Evolutionary conservation across 2,329 filamentous ascomycete genomes (phyloP).

Genomic region (Fusarium sp.): DNA sequence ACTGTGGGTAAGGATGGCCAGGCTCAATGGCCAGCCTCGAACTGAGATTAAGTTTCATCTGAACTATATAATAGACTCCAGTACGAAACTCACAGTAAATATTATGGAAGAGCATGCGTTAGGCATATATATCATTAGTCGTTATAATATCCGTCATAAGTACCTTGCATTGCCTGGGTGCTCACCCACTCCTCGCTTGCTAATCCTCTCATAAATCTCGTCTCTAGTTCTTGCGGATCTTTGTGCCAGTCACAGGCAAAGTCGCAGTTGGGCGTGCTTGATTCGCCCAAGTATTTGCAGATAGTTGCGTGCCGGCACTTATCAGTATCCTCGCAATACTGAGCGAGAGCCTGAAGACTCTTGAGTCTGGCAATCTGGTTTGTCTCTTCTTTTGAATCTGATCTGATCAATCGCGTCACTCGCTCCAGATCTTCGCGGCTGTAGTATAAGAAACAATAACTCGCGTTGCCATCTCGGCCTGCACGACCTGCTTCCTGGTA

Average conservation of each 20-base stretch:
- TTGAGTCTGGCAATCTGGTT: conserved; percentile 65
- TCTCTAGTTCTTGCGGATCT: conserved; percentile 67
- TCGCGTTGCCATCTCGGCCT: conserved; percentile 88
- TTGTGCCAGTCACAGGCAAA: conserved; percentile 85
- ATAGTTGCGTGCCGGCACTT: conserved; percentile 81
- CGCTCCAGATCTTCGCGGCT: conserved; percentile 86
- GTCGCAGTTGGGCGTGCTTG: conserved; percentile 68
- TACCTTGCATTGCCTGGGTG: conserved; percentile 69
- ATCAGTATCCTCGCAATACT: conserved; percentile 82
- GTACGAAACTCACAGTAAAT: neutral
- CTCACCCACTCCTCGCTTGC: conserved; percentile 72
- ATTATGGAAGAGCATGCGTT: neutral
- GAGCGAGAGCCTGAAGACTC: conserved; percentile 75
- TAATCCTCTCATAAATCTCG: conserved; percentile 65
- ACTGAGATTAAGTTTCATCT: conserved; percentile 6
- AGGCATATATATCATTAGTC: conserved; percentile 46
- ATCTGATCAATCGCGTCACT: conserved; percentile 67
- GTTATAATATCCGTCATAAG: conserved; percentile 66
- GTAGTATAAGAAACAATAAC: conserved; percentile 90
- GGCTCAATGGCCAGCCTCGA: conserved; percentile 28
- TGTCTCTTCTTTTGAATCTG: conserved; percentile 55
- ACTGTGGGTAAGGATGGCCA: conserved; percentile 15
- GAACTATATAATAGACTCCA: neutral
- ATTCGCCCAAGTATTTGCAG: conserved; percentile 81
- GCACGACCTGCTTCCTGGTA: conserved; percentile 96